Percentiles rank a stretch among this genome's conserved stretches.
Evolutionary conservation across 176 grass and related monocot genomes (phyloP).

Genomic region (Musa troglodytarum): DNA sequence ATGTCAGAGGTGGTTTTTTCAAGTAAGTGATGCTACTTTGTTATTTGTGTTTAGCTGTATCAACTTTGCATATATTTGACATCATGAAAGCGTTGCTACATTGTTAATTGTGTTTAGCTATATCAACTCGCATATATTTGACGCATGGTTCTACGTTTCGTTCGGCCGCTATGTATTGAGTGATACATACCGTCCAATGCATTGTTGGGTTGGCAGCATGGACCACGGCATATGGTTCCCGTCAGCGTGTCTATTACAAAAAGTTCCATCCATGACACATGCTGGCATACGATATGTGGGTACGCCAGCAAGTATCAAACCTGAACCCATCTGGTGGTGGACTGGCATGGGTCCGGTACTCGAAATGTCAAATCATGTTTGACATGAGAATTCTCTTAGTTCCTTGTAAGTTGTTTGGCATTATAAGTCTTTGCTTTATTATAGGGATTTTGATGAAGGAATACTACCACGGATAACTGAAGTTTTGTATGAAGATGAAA

Average conservation of each 20-base stretch:
- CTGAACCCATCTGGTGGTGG: too few species aligned
- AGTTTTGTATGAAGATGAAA: conserved; percentile 64
- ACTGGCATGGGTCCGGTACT: too few species aligned
- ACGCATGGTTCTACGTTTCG: too few species aligned
- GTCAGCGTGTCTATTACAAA: too few species aligned
- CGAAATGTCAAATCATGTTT: too few species aligned
- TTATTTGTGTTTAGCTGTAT: not conserved
- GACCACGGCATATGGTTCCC: not conserved
- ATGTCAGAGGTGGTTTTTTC: conserved; percentile 94
- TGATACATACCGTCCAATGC: not conserved
- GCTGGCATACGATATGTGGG: too few species aligned
- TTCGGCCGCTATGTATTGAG: too few species aligned
- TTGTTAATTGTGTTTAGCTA: not conserved
- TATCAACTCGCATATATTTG: not conserved
- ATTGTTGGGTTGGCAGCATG: not conserved
- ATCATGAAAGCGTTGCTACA: conserved; percentile 24
- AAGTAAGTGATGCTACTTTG: conserved; percentile 46
- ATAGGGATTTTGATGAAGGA: conserved; percentile 85
- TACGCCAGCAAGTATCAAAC: too few species aligned
- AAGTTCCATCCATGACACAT: too few species aligned
- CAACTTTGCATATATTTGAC: not conserved
- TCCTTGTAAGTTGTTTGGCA: not conserved
- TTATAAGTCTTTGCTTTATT: conserved; percentile 11
- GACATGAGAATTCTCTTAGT: not conserved
- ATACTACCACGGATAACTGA: conserved; percentile 54